Conservation (phyloP, 2,329 filamentous ascomycete species). For the Fusarium tricinctum region DNA sequence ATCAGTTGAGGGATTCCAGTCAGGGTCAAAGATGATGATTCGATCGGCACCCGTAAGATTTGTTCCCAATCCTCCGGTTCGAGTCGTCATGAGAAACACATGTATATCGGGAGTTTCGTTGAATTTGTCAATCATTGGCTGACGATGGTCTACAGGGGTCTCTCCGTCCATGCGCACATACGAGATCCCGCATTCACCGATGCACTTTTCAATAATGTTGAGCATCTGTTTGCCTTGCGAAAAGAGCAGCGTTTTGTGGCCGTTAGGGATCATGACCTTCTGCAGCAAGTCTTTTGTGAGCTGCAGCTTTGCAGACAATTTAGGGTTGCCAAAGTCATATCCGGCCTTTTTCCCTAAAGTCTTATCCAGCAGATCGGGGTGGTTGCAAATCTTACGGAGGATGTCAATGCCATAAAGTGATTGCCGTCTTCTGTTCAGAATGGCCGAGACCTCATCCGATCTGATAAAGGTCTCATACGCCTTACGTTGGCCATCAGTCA, state of each 20-base stretch:
- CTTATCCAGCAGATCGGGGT: slow-evolving; percentile 87
- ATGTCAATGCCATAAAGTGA: slow-evolving; percentile 92
- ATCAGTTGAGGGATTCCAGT: slow-evolving; percentile 98
- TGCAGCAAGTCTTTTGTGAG: slow-evolving; percentile 89
- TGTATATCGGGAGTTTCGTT: slow-evolving; percentile 84
- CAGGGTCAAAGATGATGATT: slow-evolving; percentile 98
- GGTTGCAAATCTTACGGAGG: slow-evolving; percentile 96
- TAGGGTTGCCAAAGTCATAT: slow-evolving; percentile 82
- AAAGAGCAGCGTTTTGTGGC: slow-evolving; percentile 94
- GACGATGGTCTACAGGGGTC: slow-evolving; percentile 89
- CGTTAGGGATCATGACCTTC: slow-evolving; percentile 85
- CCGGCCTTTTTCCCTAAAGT: slow-evolving; percentile 67
- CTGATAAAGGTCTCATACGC: slow-evolving; percentile 85
- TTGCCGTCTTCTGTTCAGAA: slow-evolving; percentile 80
- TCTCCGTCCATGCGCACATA: slow-evolving; percentile 94
- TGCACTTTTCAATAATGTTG: slow-evolving; percentile 89
- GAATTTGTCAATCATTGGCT: slow-evolving; percentile 91
- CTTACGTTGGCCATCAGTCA: slow-evolving; percentile 81
- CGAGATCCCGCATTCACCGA: slow-evolving; percentile 77
- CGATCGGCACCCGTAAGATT: slow-evolving; percentile 95
- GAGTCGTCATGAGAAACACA: slow-evolving; percentile 94
- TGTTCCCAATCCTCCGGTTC: slow-evolving; percentile 92
- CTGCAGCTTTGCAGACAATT: slow-evolving; percentile 94
- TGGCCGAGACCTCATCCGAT: slow-evolving; percentile 88
- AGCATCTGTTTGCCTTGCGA: slow-evolving; percentile 96